Evolutionary conservation across 495 filamentous ascomycete genomes (phyloP).

Genomic region (Hypoxylon crocopeplum): DNA sequence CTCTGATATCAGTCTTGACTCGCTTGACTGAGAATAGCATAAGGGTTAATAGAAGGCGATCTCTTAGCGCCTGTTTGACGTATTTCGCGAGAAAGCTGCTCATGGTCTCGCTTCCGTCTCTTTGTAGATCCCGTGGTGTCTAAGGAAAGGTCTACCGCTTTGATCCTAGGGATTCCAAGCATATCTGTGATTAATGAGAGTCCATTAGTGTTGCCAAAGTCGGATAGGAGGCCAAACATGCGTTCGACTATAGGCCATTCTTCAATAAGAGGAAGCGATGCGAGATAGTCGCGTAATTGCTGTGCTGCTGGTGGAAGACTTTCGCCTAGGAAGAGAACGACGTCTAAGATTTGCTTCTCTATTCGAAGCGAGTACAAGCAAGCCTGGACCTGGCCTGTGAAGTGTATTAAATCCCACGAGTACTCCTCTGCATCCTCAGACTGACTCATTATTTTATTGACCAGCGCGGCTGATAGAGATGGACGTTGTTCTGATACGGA

Average conservation of each 20-base stretch:
- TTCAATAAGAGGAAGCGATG: conserved; percentile 27
- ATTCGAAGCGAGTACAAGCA: conserved; percentile 72
- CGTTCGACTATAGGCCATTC: conserved; percentile 40
- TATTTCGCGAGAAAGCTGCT: background rate
- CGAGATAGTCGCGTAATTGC: conserved; percentile 23
- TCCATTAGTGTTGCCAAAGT: conserved; percentile 13
- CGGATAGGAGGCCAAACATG: conserved; percentile 11
- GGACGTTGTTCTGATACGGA: conserved; percentile 30
- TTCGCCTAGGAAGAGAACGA: conserved; percentile 30
- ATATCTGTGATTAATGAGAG: conserved; percentile 23
- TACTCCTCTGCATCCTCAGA: conserved; percentile 19
- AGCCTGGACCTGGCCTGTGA: conserved; percentile 67
- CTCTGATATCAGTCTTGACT: conserved; percentile 14
- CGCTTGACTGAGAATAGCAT: conserved; percentile 27
- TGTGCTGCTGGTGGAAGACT: conserved; percentile 16
- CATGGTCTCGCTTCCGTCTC: conserved; percentile 14
- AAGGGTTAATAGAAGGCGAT: conserved; percentile 29
- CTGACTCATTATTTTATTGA: conserved; percentile 1
- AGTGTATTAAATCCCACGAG: conserved; percentile 69
- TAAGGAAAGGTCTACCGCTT: background rate
- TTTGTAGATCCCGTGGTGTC: background rate
- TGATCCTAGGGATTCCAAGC: conserved; percentile 17
- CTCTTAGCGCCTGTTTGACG: conserved; percentile 6
- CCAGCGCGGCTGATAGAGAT: conserved; percentile 21
- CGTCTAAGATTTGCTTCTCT: conserved; percentile 59